Percentiles rank a stretch among this genome's conserved stretches.
Conservation (phyloP, 2,329 filamentous ascomycete genomes). For the Microsporum ferrugineum region DNA sequence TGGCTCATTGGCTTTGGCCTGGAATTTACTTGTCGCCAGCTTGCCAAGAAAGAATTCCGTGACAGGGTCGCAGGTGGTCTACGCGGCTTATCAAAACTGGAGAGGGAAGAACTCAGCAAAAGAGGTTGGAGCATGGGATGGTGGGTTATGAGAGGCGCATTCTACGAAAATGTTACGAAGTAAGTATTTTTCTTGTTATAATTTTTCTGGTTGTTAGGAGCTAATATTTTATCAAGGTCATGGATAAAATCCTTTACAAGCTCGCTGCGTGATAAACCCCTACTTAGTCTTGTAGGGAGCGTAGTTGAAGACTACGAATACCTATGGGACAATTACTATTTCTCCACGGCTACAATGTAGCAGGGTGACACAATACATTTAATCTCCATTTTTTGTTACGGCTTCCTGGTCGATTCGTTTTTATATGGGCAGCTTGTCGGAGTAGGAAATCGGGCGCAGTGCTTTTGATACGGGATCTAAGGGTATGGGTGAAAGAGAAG, state of each 20-base stretch:
- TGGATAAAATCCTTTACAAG: slow-evolving; percentile 58
- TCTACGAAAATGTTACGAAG: slow-evolving; percentile 83
- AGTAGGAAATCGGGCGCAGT: not conserved
- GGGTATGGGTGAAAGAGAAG: not conserved
- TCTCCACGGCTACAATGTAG: slow-evolving; percentile 51
- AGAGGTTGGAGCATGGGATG: slow-evolving; percentile 83
- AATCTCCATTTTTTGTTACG: slow-evolving; percentile 7
- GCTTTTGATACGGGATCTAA: not conserved
- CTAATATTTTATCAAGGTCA: slow-evolving; percentile 32
- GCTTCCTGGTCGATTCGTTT: not conserved
- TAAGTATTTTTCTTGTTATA: slow-evolving; percentile 24
- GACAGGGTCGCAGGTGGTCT: slow-evolving; percentile 57
- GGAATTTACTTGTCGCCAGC: slow-evolving; percentile 79
- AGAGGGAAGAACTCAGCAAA: slow-evolving; percentile 79
- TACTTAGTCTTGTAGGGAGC: slow-evolving; percentile 70
- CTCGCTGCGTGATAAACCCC: slow-evolving; percentile 58
- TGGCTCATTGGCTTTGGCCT: slow-evolving; percentile 79
- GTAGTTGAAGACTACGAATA: slow-evolving; percentile 95
- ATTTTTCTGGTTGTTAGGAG: slow-evolving; percentile 4
- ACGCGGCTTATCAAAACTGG: slow-evolving; percentile 67
- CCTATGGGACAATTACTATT: slow-evolving; percentile 97
- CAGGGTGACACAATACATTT: slow-evolving; percentile 1
- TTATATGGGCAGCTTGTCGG: not conserved
- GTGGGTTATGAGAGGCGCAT: slow-evolving; percentile 95
- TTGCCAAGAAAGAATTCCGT: slow-evolving; percentile 57